Evolutionary conservation across 2,329 filamentous ascomycete species (phyloP), one percentile per base, ranked within the genome.

Genomic region (Zymoseptoria crescenta): DNA sequence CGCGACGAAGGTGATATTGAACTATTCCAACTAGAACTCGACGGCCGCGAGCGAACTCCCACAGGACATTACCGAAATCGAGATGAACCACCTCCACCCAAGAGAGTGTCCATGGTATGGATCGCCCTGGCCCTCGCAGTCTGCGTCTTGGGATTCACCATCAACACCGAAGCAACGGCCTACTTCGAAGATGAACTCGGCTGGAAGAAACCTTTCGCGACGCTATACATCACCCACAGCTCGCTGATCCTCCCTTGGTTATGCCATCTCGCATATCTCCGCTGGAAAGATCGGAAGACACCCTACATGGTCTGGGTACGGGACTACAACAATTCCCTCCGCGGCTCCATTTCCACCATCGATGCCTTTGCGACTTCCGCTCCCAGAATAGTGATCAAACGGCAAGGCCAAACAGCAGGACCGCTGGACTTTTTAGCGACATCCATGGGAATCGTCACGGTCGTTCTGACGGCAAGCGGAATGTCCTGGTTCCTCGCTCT

Each of bases 171-270:
- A 64, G 65, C 69, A 8, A 68, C 67, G 3, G 69, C 68, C 8
- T 72, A 72, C 58, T 68, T 71, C 55, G 66, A 72, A 58, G 65
- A 70, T 55, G 63, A 67, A 21, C 56, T 72, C 2, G 67, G 64
- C 55, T 72, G 67, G 66, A 69, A 68, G 56, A 72, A 72, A 52
- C 69, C 70, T 5, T 70, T 71, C 56, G 67, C 65, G 21, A 70
- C 68, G 8, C 60, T 72, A 54, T 72, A 72, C 58, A 60, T 72
- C 54, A 70, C 66, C 49, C 70, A 72, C 64, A 67, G 63, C 59
- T 66, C 69, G 1, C 65, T 72, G 21, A 58, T 58, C 21, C 30
- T 72, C 13, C 70, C 70, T n/a, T 72, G 70, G 70, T 28, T 71
- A 8, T 54, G 59, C 53, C 68, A 71, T 45, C 53, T 71, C 28